Evolutionary conservation across 2,329 filamentous ascomycete genomes (phyloP), one percentile per base, ranked within the genome.

Genomic region (Talaromyces sp.): DNA sequence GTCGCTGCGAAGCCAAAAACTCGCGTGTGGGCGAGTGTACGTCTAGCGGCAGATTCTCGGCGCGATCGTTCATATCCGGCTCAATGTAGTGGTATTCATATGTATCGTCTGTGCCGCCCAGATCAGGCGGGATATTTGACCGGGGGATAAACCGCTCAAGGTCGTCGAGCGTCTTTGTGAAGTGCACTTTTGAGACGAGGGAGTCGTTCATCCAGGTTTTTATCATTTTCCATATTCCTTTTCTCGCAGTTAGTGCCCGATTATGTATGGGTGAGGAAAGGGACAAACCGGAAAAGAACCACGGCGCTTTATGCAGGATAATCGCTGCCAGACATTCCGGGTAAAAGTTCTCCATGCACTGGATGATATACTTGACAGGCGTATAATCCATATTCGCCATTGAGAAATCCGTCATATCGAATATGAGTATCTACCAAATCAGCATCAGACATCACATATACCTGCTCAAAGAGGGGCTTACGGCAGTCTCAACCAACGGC

Each of bases 351-450:
- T 98, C 93, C 75, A 98, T 98, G 76, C 92, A 96, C 77, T 96
- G 94, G 77, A 98, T 96, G 88, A 98, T 96, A 79, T 97, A 98
- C 75, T 96, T 98, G 62, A 99, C 91, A 0, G 95, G 94, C 0
- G 91, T 88, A 77, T 98, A 98, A 79, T 99, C 95, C 95, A 98
- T 97, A 79, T 99, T 98, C 13, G 93, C 91, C 80, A 97, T 85
- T 11, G 90, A 91, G 76, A 98, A 98, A 60, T 89, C 88, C 1
- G 91, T 96, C 91, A 98, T 93, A 76, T 99, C 94, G 73, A 99
- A 98, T 40, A 98, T 80, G 68, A 98, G 86, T 34, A 91, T 93
- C 91, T 96, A 7, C 47, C 19, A 22, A 69, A 51, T 69, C 64
- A 22, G 62, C 17, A 64, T 22, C n/a, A n/a, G n/a, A 65, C 45